phyloP scores from a whole-genome alignment of 163 green algal species.

The Volvox carteri region DNA sequence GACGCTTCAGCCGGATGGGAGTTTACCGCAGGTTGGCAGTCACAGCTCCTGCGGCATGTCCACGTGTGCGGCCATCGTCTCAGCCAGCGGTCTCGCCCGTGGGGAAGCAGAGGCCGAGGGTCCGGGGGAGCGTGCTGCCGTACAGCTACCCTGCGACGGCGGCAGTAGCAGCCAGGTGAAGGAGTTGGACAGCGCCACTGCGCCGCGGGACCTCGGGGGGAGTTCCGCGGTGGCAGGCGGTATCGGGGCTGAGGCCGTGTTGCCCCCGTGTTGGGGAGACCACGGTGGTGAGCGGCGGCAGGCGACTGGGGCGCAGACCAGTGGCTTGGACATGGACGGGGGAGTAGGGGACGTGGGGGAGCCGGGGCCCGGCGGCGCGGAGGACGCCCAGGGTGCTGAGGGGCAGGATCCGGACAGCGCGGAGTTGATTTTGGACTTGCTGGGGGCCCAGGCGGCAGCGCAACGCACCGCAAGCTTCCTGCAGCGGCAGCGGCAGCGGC shows the following conservation, averaged over 20 bases:
- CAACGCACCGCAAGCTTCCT: conserved; percentile 49
- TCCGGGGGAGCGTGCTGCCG: not conserved
- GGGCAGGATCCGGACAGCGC: conserved; percentile 13
- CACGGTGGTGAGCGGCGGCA: not conserved
- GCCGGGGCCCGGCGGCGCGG: no score
- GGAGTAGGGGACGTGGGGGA: not conserved
- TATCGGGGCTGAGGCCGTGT: no score
- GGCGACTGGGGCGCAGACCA: not conserved
- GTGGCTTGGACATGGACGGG: no score
- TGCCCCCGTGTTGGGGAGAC: no score
- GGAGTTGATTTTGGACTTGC: conserved; percentile 50
- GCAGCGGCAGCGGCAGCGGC: conserved; percentile 6
- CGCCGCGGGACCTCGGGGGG: no score
- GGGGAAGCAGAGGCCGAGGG: not conserved
- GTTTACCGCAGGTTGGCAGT: not conserved
- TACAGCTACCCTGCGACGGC: not conserved
- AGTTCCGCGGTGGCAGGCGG: not conserved
- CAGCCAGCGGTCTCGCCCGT: not conserved
- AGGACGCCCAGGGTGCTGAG: not conserved
- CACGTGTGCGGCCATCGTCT: not conserved
- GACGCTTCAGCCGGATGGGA: no score
- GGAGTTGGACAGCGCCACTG: not conserved
- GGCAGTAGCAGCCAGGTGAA: not conserved
- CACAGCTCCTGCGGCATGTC: not conserved
- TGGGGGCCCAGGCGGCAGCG: conserved; percentile 40